Base-by-base conservation (phyloP, 2,329 filamentous ascomycete species). In the Fusarium tanahbumbuense region DNA sequence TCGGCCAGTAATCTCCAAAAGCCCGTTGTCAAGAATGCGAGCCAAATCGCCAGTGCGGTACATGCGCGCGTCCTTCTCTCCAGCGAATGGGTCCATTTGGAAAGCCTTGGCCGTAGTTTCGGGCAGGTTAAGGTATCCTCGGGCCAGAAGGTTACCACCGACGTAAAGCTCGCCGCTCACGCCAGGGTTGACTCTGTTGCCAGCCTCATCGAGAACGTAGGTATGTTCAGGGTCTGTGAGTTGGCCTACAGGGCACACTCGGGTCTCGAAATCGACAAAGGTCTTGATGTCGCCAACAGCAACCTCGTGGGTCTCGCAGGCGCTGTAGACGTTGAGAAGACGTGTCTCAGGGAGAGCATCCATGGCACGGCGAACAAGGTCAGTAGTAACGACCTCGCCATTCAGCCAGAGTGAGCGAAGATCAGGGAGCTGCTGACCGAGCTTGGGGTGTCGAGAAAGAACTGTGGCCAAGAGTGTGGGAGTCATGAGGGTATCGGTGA, bases 401-500 rank as follows among this genome's bases (percentile, higher is more conserved):
- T 95, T 94, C 30, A 95, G 83, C 92, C 92, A 94, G 30, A 94
- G 80, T 0, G 90, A 92, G 46, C 87, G 87, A 59, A 95, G 82
- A 20, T 91, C 80, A 10, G 91, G 89, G 11, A 94, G 83, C 44
- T 87, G 86, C 27, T 83, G 81, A 20, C 86, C 88, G 54, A 94
- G 85, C 46, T 90, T 84, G 10, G 90, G 84, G 76, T 93, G 89
- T 45, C 91, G 86, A 3, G 91, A 86, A 20, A 95, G 85, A 5
- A 94, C 89, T 3, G 92, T 91, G 27, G 92, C 89, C 47, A 95
- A 83, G 16, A 95, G 85, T 0, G 92, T 94, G 0, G 92, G 92
- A 0, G 92, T 94, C 91, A 94, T 94, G 56, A 95, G 85, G 18
- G 92, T 94, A 77, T 95, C 92, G 18, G 92, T 94, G 73, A 94